Percentiles rank a stretch among this genome's conserved stretches.
phyloP scores from a whole-genome alignment of 2,329 filamentous ascomycete species.

The Magnaporthiopsis poae region DNA sequence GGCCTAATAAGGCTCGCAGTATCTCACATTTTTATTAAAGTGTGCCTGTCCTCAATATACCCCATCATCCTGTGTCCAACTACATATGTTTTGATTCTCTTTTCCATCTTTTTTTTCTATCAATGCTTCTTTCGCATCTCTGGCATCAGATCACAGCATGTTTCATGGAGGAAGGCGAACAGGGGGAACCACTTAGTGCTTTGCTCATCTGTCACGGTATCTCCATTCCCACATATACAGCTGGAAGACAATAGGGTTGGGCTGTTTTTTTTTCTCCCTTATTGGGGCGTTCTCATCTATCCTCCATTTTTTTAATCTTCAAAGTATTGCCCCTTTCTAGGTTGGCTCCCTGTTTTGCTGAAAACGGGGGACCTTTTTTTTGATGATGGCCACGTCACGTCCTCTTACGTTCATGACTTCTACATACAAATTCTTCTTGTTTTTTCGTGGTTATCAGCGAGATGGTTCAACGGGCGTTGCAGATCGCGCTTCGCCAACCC shows the following conservation, averaged over 20 bases:
- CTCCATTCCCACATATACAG: background rate
- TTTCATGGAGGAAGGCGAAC: background rate
- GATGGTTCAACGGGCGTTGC: too few species aligned
- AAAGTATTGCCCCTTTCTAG: background rate
- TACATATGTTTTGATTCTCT: background rate
- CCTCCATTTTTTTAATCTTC: background rate
- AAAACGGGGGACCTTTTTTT: background rate
- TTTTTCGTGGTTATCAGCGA: too few species aligned
- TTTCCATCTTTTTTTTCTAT: background rate
- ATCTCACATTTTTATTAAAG: background rate
- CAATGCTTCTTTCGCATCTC: background rate
- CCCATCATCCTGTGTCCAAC: background rate
- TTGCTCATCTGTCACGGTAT: background rate
- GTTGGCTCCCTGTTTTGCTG: background rate
- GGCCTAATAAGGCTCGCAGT: background rate
- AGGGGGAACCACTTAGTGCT: background rate
- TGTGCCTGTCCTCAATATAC: background rate
- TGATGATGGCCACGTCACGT: too few species aligned
- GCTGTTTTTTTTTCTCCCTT: background rate
- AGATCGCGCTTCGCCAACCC: too few species aligned
- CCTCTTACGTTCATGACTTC: background rate
- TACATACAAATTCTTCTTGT: too few species aligned
- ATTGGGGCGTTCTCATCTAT: background rate
- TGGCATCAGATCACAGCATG: background rate
- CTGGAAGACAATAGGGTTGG: background rate